Evolutionary conservation across 495 filamentous ascomycete species (phyloP).

Genomic region (Penicillium pulvis): DNA sequence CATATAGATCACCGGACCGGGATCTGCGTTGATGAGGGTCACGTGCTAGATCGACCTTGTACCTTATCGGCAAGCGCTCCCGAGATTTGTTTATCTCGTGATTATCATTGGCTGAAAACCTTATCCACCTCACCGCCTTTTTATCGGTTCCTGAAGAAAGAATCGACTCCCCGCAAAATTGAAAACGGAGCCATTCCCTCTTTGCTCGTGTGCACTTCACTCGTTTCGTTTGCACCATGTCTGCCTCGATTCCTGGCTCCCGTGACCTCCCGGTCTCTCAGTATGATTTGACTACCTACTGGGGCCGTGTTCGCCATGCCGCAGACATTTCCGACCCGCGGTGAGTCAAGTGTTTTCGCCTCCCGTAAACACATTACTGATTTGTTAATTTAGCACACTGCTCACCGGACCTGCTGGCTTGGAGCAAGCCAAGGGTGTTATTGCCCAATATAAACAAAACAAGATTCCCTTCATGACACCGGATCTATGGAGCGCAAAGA

Average conservation of each 20-base stretch:
- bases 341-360: slow-evolving; percentile 51
- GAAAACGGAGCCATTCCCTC: slow-evolving; percentile 11
- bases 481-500: slow-evolving; percentile 93
- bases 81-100: neutral
- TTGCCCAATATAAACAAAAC: slow-evolving; percentile 81
- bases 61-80: slow-evolving; percentile 12
- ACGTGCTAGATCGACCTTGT: slow-evolving; percentile 1
- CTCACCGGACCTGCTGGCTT: slow-evolving; percentile 74
- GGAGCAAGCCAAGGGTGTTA: slow-evolving; percentile 75
- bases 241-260: slow-evolving; percentile 81
- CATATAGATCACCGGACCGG: neutral
- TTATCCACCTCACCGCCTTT: slow-evolving; percentile 49
- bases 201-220: slow-evolving; percentile 11
- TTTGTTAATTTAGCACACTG: slow-evolving; percentile 63
- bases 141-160: slow-evolving; percentile 23
- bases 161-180: slow-evolving; percentile 23
- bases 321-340: slow-evolving; percentile 91
- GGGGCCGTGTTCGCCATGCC: slow-evolving; percentile 90
- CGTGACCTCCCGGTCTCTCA: slow-evolving; percentile 86
- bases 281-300: slow-evolving; percentile 91
- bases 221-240: slow-evolving; percentile 59
- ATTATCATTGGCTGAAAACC: slow-evolving; percentile 27
- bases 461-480: slow-evolving; percentile 77
- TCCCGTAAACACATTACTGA: neutral
- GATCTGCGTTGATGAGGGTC: neutral